Base-by-base conservation (phyloP, 148 eudicot genomes). In the Fagopyrum esculentum region DNA sequence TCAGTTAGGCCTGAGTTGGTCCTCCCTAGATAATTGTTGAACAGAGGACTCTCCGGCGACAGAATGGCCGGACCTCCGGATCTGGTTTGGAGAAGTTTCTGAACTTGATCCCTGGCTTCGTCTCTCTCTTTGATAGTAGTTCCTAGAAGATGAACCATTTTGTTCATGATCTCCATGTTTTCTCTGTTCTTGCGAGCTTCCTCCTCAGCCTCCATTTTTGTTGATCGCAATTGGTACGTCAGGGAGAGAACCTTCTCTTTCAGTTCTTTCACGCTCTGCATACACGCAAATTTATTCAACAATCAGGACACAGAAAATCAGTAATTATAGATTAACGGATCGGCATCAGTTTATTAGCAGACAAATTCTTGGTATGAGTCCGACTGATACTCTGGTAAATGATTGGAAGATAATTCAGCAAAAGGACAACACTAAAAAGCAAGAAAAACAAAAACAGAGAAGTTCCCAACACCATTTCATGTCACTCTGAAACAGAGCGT, bases 61-160 rank as follows among this genome's bases (percentile, higher is more conserved):
- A 68, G 68, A 71, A 5, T 69, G 55, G 15, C 60, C 29, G 44
- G 48, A 1, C 71, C 59, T 63, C 54, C 76, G 74, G 40, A 45
- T 9, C 74, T 22, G 35, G 50, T 86, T 81, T 78, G 81, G 44
- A 85, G 82, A 2, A 89, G 59, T 60, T 82, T 82, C 16, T 83
- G 77, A 47, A 92, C 79, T 54, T 92, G 85, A 15, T 80, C 72
- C 73, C 76, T 84, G 12, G 97, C 92, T 80, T 92, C 89, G 78
- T 92, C 97, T 77, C 95, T 81, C 83, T 92, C 97, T 30, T 83
- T 87, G 61, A 60, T 68, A 45, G 83, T 79, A 16, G 69, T 59
- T 43, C 84, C 83, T 3, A 92, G 43, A 46, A 84, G 76, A 15
- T 82, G 77, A 40, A 87, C 50, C 29, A 88, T 51, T 71, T 85